Base-by-base conservation (phyloP, 192 early-diverging fungal species). In the Coemansia guatemalensis region DNA sequence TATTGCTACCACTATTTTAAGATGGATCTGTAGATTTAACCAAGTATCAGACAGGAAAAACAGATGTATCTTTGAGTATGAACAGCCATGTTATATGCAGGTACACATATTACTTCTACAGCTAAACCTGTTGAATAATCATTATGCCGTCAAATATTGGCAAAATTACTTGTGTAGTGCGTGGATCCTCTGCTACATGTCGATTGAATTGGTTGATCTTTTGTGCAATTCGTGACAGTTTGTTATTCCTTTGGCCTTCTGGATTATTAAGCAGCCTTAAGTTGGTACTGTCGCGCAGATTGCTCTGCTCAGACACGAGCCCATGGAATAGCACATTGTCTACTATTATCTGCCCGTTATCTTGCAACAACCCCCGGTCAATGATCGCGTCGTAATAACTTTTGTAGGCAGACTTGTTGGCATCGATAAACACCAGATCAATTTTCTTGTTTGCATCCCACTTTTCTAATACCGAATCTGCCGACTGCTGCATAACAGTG, bases 61-160 rank as follows among this genome's bases (percentile, higher is more conserved):
- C 49, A 51, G 49, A 56, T 20, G 12, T 14, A 27, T 32, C 30
- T 32, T 32, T 8, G 8, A 5, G 30, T 32, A 5, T 5, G 8
- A 32, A 32, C 30, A 32, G 30, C 30, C 30, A 32, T 8, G n/a
- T 8, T 32, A 32, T 32, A 32, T 32, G 30, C 8, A 32, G 30
- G 30, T 32, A 32, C 8, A 32, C 4, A 32, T 32, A 32, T 32
- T 8, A 32, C 8, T 32, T 41, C 29, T 47, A 56, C 26, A 41
- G 22, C n/a, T 53, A 55, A 7, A 11, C 55, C 22, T 59, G 68
- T 55, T 57, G 60, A 35, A 78, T 80, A 29, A 73, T 44, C 63
- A 78, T 62, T 6, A 91, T 32, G 1, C 90, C 90, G 64, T 91
- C 90, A 75, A 88, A 91, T 1, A 83, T 29, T 1, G 90, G 87